Evolutionary conservation across 2,329 filamentous ascomycete genomes (phyloP).

Genomic region (Ophiostoma ulmi): DNA sequence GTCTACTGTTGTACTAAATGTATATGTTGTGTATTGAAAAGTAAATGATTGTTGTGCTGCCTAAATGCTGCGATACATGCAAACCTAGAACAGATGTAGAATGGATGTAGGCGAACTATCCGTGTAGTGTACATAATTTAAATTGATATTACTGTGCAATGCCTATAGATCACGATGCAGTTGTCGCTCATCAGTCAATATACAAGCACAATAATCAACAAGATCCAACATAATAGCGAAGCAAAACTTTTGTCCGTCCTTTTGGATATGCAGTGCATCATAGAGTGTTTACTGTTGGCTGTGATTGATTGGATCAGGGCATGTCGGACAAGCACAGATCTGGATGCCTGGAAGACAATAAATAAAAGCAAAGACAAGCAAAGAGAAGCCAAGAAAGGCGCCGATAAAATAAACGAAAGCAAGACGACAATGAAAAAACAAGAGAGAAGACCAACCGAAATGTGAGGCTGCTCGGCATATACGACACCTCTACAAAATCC

Average conservation of each 20-base stretch:
- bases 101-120: background rate
- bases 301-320: background rate
- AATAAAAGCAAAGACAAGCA: background rate
- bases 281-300: background rate
- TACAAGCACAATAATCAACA: background rate
- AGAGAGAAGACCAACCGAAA: background rate
- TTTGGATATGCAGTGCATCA: background rate
- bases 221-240: background rate
- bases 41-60: background rate
- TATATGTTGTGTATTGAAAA: background rate
- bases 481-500: background rate
- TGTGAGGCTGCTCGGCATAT: background rate
- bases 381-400: no score
- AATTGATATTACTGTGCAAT: background rate
- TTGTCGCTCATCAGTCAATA: background rate
- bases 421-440: background rate
- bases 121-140: background rate
- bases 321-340: background rate
- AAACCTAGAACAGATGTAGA: no score
- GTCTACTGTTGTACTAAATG: background rate
- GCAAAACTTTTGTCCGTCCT: background rate
- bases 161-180: background rate
- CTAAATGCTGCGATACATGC: no score
- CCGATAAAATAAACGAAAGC: background rate
- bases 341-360: background rate